Percentiles rank a stretch among this genome's conserved stretches.
These are phyloP conservation scores for Claviceps sorghi DNA, from an alignment of 2,329 filamentous ascomycete genomes.

Conservation along the genomic window DNA sequence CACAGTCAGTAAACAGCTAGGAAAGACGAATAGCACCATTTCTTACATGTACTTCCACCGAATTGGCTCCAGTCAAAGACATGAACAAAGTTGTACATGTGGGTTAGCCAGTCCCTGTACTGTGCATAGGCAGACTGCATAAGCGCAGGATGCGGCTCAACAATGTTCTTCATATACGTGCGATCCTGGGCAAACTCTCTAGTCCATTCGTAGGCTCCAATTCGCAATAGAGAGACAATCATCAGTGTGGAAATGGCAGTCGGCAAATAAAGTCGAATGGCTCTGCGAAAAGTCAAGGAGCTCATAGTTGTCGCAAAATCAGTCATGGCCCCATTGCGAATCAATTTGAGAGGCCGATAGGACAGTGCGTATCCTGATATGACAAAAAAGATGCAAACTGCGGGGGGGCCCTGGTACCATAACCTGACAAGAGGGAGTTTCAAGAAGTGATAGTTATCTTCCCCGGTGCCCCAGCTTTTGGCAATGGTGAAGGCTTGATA, in stretches of 20 bases:
- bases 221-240: constrained; percentile 27
- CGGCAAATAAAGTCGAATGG: constrained; percentile 37
- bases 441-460: constrained; percentile 30
- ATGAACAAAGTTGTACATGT: constrained; percentile 36
- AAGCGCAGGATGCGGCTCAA: constrained; percentile 31
- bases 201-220: constrained; percentile 34
- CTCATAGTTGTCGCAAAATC: constrained; percentile 31
- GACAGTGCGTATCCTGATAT: constrained; percentile 47
- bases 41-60: constrained; percentile 30
- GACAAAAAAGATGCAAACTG: constrained; percentile 48
- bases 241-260: constrained; percentile 35
- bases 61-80: constrained; percentile 35
- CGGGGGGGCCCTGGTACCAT: constrained; percentile 39
- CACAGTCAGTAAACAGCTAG: constrained; percentile 9
- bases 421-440: constrained; percentile 40
- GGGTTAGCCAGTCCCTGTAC: constrained; percentile 29
- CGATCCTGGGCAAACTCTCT: constrained; percentile 29
- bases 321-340: constrained; percentile 21
- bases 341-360: constrained; percentile 35
- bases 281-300: constrained; percentile 37
- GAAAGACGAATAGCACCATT: not conserved
- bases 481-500: constrained; percentile 39
- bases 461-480: constrained; percentile 31
- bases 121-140: constrained; percentile 25
- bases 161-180: constrained; percentile 31